A percentile compares a stretch with the other conserved stretches of the same genome.
phyloP scores from a whole-genome alignment of 495 filamentous ascomycete species.

The Podospora pseudopauciseta region DNA sequence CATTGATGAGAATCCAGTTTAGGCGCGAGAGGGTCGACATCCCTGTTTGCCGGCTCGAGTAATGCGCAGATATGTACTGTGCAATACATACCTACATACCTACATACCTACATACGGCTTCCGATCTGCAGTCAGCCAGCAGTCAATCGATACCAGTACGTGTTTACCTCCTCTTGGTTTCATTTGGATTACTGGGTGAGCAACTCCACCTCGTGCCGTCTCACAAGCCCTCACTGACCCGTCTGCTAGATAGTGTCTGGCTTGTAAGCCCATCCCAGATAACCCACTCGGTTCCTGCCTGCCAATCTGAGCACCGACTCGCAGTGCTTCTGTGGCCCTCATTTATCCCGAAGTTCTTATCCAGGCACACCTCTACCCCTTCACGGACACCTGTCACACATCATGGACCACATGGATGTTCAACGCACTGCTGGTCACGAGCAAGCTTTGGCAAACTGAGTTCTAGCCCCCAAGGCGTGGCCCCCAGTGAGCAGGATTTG shows the following conservation, averaged over 20 bases:
- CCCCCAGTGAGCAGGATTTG: background rate
- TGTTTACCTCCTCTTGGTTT: constrained; percentile 18
- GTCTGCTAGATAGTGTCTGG: constrained; percentile 15
- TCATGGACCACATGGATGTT: background rate
- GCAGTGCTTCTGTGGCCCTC: constrained; percentile 1
- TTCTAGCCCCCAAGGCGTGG: background rate
- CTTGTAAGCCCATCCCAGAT: constrained; percentile 1
- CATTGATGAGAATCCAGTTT: constrained; percentile 18
- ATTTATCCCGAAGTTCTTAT: background rate
- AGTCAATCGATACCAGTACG: constrained; percentile 20
- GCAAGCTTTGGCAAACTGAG: background rate
- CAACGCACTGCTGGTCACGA: background rate
- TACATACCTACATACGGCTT: constrained; percentile 14
- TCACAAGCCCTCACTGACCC: constrained; percentile 6
- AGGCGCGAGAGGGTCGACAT: constrained; percentile 15
- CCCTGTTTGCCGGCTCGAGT: constrained; percentile 11
- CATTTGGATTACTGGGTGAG: constrained; percentile 25
- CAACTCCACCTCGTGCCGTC: constrained; percentile 18
- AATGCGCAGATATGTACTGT: background rate
- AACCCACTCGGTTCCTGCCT: constrained; percentile 6
- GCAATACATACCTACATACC: constrained; percentile 8
- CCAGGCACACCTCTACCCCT: background rate
- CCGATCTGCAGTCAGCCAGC: constrained; percentile 22
- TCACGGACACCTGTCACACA: background rate
- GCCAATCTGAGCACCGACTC: constrained; percentile 11